Conservation (phyloP, 257 asterid genomes). For the Avicennia marina region DNA sequence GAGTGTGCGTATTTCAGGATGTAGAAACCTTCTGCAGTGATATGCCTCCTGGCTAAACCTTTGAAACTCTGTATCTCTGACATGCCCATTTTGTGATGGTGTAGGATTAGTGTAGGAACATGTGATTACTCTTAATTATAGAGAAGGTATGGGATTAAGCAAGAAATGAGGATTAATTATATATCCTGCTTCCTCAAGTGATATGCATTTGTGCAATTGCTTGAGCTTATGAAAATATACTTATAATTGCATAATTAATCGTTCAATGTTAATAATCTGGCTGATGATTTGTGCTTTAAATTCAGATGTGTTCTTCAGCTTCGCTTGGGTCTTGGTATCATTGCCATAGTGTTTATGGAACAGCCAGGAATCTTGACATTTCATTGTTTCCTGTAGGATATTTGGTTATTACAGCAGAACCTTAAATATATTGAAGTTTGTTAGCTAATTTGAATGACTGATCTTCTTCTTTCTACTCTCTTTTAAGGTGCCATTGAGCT, state of each 20-base stretch:
- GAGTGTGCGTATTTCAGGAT: neutral
- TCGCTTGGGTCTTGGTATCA: neutral
- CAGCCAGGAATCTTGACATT: neutral
- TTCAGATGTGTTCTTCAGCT: constrained; percentile 1
- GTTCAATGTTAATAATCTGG: no score
- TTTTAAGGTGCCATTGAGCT: constrained; percentile 90
- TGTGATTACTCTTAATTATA: neutral
- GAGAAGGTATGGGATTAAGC: neutral
- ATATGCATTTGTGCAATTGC: no score
- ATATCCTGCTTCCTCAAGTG: no score
- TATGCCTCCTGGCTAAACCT: neutral
- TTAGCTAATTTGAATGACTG: constrained; percentile 6
- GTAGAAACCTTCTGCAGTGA: neutral
- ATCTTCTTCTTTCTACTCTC: constrained; percentile 14
- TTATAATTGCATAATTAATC: no score
- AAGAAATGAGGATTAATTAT: neutral
- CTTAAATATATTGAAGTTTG: neutral
- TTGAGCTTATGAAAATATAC: no score
- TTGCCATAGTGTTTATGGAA: neutral
- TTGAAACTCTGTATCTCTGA: neutral
- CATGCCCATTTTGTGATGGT: neutral
- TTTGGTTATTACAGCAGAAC: neutral
- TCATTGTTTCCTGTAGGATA: neutral
- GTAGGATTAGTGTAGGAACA: neutral
- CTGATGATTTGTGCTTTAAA: neutral